These are phyloP conservation scores for Arctostaphylos glauca DNA, from an alignment of 148 eudicot species.

Conservation along the genomic window DNA sequence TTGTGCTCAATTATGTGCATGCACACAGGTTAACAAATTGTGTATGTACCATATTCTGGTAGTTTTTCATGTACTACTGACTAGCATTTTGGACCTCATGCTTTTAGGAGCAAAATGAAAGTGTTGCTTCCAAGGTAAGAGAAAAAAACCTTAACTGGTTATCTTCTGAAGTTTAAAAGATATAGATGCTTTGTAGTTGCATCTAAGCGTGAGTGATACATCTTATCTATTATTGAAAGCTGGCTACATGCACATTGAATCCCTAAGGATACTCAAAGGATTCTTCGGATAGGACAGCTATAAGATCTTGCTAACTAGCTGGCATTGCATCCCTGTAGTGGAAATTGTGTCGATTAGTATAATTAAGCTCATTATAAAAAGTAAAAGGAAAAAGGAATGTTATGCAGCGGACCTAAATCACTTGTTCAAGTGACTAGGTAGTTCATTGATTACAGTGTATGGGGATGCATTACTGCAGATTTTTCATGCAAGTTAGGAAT, in stretches of 20 bases:
- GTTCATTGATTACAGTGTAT: not conserved
- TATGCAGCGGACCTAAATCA: not conserved
- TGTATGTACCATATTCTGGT: not conserved
- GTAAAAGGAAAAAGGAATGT: not conserved
- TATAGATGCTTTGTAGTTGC: not conserved
- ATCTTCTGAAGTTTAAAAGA: not conserved
- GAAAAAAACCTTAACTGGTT: not conserved
- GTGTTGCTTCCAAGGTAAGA: not conserved
- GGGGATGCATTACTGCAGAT: not conserved
- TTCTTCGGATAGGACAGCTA: slow-evolving; percentile 1
- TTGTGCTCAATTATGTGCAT: not conserved
- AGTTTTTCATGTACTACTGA: not conserved
- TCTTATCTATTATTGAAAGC: not conserved
- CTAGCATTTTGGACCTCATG: not conserved
- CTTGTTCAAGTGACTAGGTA: not conserved
- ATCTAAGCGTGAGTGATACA: not conserved
- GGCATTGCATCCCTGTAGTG: not conserved
- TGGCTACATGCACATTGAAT: not conserved
- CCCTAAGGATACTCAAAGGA: not conserved
- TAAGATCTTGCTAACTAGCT: not conserved
- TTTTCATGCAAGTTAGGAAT: not conserved
- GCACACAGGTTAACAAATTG: not conserved
- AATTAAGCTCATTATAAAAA: not conserved
- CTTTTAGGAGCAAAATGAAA: not conserved
- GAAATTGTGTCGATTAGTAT: not conserved